Evolutionary conservation across 495 filamentous ascomycete species (phyloP), one percentile per base, ranked within the genome.

Genomic region (Schizothecium vesticola): DNA sequence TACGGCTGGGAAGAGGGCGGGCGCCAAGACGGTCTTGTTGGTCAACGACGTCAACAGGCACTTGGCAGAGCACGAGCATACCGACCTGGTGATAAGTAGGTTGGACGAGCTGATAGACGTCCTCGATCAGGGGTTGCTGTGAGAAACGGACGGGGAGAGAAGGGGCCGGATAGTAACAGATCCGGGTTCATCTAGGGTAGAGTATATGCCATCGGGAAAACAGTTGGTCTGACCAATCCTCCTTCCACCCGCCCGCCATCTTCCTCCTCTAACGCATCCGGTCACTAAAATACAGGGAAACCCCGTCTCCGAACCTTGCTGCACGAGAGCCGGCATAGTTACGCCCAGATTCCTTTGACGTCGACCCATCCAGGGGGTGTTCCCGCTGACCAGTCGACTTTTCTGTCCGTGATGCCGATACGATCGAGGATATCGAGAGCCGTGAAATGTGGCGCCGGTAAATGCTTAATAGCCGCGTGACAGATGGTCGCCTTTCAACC

Each of bases 21-120:
- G 94, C 4, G 91, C 94, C 10, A 92, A 92, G 25, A 97, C 95
- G 6, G 93, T 97, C 61, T 77, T 99, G 75, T 84, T 99, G 56
- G 83, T 90, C 13, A 96, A 95, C 76, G 89, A 93, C 59, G 88
- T 84, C 25, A 97, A 97, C 76, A 79, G 75, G 59, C 86, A 91
- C 70, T 76, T 97, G 59, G 87, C 85, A 25, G 82, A 86, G 28
- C 92, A 97, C 76, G 84, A 89, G 72, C 87, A 95, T 79, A 95
- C 92, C 1, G 94, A 96, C 78, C 64, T 89, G 58, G 86, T 84
- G 23, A 90, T 91, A 56, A 74, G 77, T 66, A 82, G 85, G 59
- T 73, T 94, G 69, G 90, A 93, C 72, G 90, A 94, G 70, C 71
- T 95, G 73, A 83, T 93, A 59, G 82, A 83, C 22, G 84, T 92